These are phyloP conservation scores for Paratrimastix pyriformis DNA, from an alignment of 78 protist species.

Conservation along the genomic window DNA sequence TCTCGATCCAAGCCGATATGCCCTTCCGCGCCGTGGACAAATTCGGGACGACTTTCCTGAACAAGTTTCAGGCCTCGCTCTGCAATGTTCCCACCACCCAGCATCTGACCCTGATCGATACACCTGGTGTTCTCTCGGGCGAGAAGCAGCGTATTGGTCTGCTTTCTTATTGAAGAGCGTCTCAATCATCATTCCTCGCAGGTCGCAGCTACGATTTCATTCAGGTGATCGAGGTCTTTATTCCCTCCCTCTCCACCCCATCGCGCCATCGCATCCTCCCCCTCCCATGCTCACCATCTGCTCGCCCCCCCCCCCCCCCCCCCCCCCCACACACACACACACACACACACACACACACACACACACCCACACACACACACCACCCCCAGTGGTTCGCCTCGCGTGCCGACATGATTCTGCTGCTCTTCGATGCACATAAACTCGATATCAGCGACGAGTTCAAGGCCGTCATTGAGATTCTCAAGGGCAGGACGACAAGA, in stretches of 20 bases:
- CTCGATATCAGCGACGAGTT: conserved; percentile 77
- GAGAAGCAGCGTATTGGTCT: conserved; percentile 73
- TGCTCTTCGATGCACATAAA: conserved; percentile 83
- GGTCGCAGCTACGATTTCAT: conserved; percentile 62
- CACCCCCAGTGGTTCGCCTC: conserved; percentile 13
- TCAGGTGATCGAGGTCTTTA: conserved; percentile 29
- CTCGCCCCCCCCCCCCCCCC: too few relatives aligned
- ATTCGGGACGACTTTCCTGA: conserved; percentile 63
- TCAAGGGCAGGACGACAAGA: conserved; percentile 66
- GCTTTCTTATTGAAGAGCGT: too few relatives aligned
- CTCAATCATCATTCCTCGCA: too few relatives aligned
- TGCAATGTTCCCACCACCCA: conserved; percentile 44
- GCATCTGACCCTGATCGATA: conserved; percentile 59
- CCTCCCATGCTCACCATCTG: conserved; percentile 70
- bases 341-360: too few relatives aligned
- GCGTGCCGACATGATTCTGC: conserved; percentile 65
- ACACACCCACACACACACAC: too few relatives aligned
- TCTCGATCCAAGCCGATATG: conserved; percentile 46
- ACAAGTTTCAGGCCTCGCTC: conserved; percentile 33
- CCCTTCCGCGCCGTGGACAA: conserved; percentile 65
- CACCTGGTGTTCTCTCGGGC: conserved; percentile 78
- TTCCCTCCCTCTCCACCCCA: too few relatives aligned
- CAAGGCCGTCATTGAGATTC: conserved; percentile 48
- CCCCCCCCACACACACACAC: too few relatives aligned
- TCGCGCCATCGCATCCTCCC: too few relatives aligned